Conservation (phyloP, 768 basidiomycete species). For the Hortiboletus campestris region DNA sequence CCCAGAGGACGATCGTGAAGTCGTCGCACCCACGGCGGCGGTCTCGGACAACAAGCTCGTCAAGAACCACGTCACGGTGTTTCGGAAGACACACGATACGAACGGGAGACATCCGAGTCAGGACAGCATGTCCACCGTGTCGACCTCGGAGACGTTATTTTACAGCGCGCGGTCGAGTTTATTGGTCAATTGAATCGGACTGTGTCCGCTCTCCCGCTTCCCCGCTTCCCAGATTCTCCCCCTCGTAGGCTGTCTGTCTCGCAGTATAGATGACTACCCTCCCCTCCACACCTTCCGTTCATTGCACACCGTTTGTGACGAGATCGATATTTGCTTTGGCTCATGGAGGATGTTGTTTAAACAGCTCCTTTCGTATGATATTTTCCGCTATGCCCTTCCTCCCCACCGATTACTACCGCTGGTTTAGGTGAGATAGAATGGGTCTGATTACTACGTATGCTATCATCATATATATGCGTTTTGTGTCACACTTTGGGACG, state of each 20-base stretch:
- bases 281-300: too few relatives aligned
- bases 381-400: too few relatives aligned
- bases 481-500: background rate
- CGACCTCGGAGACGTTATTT: conserved; percentile 25
- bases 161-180: conserved; percentile 33
- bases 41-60: background rate
- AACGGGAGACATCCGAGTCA: conserved; percentile 22
- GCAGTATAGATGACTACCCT: too few relatives aligned
- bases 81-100: conserved; percentile 5
- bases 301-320: too few relatives aligned
- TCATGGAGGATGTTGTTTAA: too few relatives aligned
- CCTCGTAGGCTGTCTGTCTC: too few relatives aligned
- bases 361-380: too few relatives aligned
- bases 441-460: background rate
- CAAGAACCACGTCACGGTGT: conserved; percentile 15
- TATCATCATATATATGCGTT: background rate
- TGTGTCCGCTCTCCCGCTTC: background rate
- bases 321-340: too few relatives aligned
- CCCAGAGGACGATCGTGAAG: background rate
- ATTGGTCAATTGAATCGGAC: conserved; percentile 8
- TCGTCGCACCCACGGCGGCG: background rate
- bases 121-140: conserved; percentile 24
- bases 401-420: background rate
- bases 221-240: too few relatives aligned
- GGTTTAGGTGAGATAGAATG: background rate